Percentiles rank a stretch among this genome's conserved stretches.
These are phyloP conservation scores for Sophora flavescens DNA, from an alignment of 306 rosid species.

Conservation along the genomic window DNA sequence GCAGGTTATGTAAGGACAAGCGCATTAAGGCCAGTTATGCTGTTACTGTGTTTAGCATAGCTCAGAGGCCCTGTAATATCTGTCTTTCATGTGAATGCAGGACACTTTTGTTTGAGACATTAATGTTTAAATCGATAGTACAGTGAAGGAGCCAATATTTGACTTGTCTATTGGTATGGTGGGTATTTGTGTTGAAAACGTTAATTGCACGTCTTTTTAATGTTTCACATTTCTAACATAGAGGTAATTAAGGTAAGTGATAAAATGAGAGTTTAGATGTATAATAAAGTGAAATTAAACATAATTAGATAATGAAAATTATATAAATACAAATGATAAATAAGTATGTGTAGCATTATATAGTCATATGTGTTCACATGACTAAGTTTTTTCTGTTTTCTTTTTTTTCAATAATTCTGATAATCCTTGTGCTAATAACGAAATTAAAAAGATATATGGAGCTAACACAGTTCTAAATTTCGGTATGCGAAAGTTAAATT, in stretches of 20 bases:
- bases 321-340: no score
- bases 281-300: no score
- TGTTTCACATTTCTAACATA: neutral
- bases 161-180: conserved; percentile 3
- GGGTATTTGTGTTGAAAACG: neutral
- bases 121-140: conserved; percentile 17
- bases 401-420: neutral
- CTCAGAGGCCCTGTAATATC: conserved; percentile 42
- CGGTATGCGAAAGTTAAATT: neutral
- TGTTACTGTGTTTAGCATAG: conserved; percentile 47
- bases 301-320: no score
- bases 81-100: conserved; percentile 46
- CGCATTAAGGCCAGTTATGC: conserved; percentile 40
- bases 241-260: neutral
- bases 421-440: neutral
- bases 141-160: neutral
- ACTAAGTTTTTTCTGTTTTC: no score
- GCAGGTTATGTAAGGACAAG: conserved; percentile 46
- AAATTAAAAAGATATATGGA: neutral
- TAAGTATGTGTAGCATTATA: no score
- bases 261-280: neutral
- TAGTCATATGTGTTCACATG: no score
- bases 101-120: conserved; percentile 33
- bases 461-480: neutral
- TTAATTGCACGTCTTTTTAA: neutral